Conservation (phyloP, 495 filamentous ascomycete genomes). For the Penicillium simplicissimum region DNA sequence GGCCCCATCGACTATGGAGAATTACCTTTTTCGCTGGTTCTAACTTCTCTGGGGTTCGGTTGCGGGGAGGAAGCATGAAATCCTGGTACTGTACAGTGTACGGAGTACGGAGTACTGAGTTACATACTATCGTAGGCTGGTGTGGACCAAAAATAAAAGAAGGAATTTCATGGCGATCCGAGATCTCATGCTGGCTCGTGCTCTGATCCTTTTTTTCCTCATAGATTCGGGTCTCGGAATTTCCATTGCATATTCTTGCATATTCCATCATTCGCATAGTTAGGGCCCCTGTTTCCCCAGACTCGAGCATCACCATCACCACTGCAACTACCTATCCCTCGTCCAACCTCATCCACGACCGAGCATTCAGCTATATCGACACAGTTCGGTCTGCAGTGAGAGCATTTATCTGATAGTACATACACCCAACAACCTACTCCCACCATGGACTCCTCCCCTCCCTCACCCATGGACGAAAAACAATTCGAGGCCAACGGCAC, state of each 20-base stretch:
- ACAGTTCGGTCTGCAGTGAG: not conserved
- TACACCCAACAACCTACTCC: not conserved
- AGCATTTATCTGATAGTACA: not conserved
- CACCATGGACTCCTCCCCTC: conserved; percentile 19
- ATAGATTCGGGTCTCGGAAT: not conserved
- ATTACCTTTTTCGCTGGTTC: not conserved
- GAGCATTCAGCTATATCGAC: not conserved
- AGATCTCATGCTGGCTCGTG: not conserved
- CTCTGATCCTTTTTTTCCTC: not conserved
- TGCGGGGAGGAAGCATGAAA: conserved; percentile 2
- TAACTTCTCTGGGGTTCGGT: conserved; percentile 1
- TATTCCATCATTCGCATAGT: not conserved
- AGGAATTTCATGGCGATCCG: conserved; percentile 3
- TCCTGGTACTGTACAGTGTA: no score
- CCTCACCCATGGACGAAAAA: conserved; percentile 27
- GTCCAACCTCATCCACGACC: not conserved
- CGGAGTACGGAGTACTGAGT: no score
- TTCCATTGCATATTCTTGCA: not conserved
- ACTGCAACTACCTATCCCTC: not conserved
- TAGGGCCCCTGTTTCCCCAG: not conserved
- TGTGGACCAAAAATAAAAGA: not conserved
- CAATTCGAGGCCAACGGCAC: conserved; percentile 14
- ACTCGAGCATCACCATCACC: not conserved
- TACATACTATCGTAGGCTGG: no score
- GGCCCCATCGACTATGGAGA: not conserved